A percentile compares a stretch with the other conserved stretches of the same genome.
Conservation (phyloP, 805 yeast genomes). For the Monosporozyma solicola region DNA sequence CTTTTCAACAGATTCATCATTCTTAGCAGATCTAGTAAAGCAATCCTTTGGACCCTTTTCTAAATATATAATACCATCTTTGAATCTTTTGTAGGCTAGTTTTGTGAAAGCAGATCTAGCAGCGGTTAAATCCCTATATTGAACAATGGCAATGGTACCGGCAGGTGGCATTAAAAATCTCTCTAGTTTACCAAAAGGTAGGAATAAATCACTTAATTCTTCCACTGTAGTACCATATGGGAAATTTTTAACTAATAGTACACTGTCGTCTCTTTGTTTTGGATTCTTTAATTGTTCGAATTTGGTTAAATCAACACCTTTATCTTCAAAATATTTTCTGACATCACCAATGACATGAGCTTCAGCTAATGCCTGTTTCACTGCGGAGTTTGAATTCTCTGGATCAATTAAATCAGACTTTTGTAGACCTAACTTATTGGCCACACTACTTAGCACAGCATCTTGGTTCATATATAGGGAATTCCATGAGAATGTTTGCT, state of each 20-base stretch:
- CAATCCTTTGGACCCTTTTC: slow-evolving; percentile 90
- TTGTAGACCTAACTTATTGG: slow-evolving; percentile 68
- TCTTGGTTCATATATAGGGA: slow-evolving; percentile 84
- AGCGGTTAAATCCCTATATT: slow-evolving; percentile 69
- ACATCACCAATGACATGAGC: slow-evolving; percentile 92
- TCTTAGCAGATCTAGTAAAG: slow-evolving; percentile 51
- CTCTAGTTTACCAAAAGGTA: slow-evolving; percentile 68
- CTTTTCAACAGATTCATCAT: slow-evolving; percentile 30
- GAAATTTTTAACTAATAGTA: slow-evolving; percentile 81
- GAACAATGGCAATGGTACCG: slow-evolving; percentile 91
- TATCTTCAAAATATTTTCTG: slow-evolving; percentile 72
- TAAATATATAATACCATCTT: slow-evolving; percentile 75
- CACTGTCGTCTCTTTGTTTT: slow-evolving; percentile 63
- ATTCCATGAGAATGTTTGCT: slow-evolving; percentile 89
- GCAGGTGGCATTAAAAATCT: slow-evolving; percentile 90
- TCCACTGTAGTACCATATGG: slow-evolving; percentile 77
- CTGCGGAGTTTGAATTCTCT: slow-evolving; percentile 78
- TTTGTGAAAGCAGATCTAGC: slow-evolving; percentile 88
- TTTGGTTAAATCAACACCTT: slow-evolving; percentile 74
- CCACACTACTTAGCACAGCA: slow-evolving; percentile 87
- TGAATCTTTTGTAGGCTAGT: slow-evolving; percentile 78
- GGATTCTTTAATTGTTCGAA: slow-evolving; percentile 41
- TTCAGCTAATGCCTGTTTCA: slow-evolving; percentile 94
- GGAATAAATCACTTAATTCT: slow-evolving; percentile 75
- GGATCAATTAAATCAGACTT: slow-evolving; percentile 85